These are phyloP conservation scores for Kodamaea sp. DNA, from an alignment of 1,139 yeast species.

Conservation along the genomic window DNA sequence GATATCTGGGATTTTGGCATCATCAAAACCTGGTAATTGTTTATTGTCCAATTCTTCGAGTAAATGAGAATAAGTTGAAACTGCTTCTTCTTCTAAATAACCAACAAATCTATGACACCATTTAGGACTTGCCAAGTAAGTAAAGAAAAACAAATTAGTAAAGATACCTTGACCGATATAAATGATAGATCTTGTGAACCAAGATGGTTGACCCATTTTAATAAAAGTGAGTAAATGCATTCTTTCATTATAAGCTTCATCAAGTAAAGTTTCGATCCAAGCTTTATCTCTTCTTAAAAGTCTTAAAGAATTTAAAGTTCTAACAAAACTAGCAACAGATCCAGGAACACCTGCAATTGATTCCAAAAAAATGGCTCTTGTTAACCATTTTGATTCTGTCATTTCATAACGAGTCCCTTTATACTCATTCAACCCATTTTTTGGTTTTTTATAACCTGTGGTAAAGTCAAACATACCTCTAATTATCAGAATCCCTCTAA, in stretches of 20 bases:
- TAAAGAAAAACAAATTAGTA: constrained; percentile 60
- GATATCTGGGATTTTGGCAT: constrained; percentile 48
- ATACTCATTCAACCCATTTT: constrained; percentile 28
- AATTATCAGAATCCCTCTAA: constrained; percentile 39
- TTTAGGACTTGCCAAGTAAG: constrained; percentile 57
- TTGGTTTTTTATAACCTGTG: constrained; percentile 63
- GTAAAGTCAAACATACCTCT: constrained; percentile 55
- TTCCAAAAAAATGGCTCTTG: constrained; percentile 66
- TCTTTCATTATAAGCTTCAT: constrained; percentile 77
- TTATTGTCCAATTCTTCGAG: constrained; percentile 55
- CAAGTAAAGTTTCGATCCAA: constrained; percentile 70
- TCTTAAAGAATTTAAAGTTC: constrained; percentile 63
- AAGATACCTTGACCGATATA: constrained; percentile 71
- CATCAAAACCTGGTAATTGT: constrained; percentile 47
- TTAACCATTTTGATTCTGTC: constrained; percentile 66
- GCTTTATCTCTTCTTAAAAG: constrained; percentile 65
- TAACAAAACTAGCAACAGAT: constrained; percentile 66
- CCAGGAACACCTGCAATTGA: constrained; percentile 81
- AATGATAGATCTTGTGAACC: constrained; percentile 54
- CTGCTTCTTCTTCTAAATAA: constrained; percentile 77
- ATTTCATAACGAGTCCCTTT: constrained; percentile 50
- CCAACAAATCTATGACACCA: constrained; percentile 78
- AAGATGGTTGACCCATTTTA: constrained; percentile 61
- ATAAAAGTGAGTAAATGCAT: constrained; percentile 74
- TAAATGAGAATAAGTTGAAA: constrained; percentile 62